These are phyloP conservation scores for Cinnamomum chago DNA, from an alignment of 164 flowering plant genomes.

Conservation along the genomic window DNA sequence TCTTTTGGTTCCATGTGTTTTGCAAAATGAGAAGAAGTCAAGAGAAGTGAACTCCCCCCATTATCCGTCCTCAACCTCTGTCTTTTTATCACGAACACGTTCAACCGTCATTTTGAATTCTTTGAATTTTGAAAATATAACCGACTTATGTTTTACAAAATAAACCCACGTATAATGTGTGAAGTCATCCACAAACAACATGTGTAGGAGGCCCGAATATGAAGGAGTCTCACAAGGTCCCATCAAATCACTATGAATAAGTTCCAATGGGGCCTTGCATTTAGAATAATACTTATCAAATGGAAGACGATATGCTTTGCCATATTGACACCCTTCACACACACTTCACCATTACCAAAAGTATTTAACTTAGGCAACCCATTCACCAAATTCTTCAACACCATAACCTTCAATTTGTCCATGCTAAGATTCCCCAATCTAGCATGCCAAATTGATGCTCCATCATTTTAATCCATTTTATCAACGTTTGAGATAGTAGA, in stretches of 20 bases:
- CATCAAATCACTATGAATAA: constrained; percentile 1
- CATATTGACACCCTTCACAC: not conserved
- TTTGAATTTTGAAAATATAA: not conserved
- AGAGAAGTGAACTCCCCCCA: not conserved
- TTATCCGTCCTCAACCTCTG: not conserved
- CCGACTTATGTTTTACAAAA: not conserved
- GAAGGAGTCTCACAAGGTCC: not conserved
- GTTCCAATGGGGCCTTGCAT: constrained; percentile 1
- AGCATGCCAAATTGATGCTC: constrained; percentile 12
- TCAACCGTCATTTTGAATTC: not conserved
- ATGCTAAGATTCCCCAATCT: constrained; percentile 1
- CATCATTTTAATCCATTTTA: constrained; percentile 1
- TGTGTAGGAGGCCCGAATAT: not conserved
- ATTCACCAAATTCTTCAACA: not conserved
- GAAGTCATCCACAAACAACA: not conserved
- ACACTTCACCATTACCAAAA: not conserved
- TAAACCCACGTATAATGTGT: not conserved
- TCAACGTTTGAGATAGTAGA: constrained; percentile 8
- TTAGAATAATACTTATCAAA: not conserved
- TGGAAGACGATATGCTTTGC: not conserved
- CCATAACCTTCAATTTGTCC: constrained; percentile 5
- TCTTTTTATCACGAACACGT: not conserved
- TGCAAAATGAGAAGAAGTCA: not conserved
- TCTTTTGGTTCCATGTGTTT: not conserved
- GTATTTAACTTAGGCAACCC: not conserved